Evolutionary conservation across 495 filamentous ascomycete genomes (phyloP).

Genomic region (Jackrogersella minutella): DNA sequence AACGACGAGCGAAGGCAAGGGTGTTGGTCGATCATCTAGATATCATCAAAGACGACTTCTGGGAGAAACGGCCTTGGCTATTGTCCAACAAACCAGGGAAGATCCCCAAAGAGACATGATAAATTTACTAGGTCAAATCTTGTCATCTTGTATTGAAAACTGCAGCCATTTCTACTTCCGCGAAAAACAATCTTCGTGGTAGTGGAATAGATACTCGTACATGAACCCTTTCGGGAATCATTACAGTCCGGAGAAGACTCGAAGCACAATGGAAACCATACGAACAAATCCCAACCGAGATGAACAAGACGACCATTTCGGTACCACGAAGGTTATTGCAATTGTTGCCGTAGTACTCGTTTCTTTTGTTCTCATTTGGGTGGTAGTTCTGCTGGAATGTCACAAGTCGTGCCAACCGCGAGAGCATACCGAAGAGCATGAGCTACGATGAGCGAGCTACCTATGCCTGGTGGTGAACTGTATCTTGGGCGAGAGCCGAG

Average conservation of each 20-base stretch:
- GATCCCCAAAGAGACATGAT: constrained; percentile 62
- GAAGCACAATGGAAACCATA: not conserved
- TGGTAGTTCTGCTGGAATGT: not conserved
- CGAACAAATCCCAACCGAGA: not conserved
- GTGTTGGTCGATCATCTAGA: constrained; percentile 86
- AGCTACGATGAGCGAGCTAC: constrained; percentile 6
- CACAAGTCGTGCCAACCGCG: not conserved
- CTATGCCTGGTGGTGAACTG: not conserved
- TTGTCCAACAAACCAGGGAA: constrained; percentile 77
- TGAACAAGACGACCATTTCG: not conserved
- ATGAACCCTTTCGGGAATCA: not conserved
- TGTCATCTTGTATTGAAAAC: too few species aligned
- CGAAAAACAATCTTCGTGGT: not conserved
- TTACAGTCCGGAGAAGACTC: not conserved
- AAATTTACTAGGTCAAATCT: constrained; percentile 3
- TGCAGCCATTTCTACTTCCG: not conserved
- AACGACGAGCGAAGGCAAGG: constrained; percentile 74
- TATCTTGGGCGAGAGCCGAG: not conserved
- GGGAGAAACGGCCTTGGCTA: constrained; percentile 86
- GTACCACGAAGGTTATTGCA: not conserved
- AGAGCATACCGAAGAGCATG: constrained; percentile 1
- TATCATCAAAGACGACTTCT: constrained; percentile 94
- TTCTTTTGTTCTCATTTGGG: not conserved
- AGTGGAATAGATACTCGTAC: not conserved
- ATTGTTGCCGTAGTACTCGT: not conserved